Percentiles rank a stretch among this genome's conserved stretches.
phyloP scores from a whole-genome alignment of 2,329 filamentous ascomycete species.

The Cordyceps fumosorosea region DNA sequence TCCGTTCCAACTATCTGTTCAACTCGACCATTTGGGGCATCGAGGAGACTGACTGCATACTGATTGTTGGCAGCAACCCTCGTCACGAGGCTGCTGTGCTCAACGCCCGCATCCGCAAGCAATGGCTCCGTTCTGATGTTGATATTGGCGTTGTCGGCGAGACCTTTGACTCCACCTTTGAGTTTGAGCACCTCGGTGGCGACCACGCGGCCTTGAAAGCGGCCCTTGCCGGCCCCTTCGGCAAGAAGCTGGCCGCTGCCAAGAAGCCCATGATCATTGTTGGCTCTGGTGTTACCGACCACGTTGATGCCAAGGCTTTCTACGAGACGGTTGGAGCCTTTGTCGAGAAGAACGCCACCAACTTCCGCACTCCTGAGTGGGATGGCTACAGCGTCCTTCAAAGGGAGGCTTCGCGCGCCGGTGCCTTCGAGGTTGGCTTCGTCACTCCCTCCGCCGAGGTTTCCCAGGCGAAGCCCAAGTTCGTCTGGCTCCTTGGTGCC shows the following conservation, averaged over 20 bases:
- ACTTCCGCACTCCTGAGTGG: constrained; percentile 86
- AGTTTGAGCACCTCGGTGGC: constrained; percentile 82
- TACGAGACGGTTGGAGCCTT: constrained; percentile 88
- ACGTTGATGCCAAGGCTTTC: constrained; percentile 83
- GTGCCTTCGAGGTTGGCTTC: constrained; percentile 94
- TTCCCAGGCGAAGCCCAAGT: constrained; percentile 81
- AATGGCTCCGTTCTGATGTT: constrained; percentile 92
- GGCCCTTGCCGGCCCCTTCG: constrained; percentile 78
- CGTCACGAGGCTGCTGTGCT: constrained; percentile 91
- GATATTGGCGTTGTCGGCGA: constrained; percentile 89
- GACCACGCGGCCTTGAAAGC: constrained; percentile 77
- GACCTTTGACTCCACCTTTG: constrained; percentile 88
- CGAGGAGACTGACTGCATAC: constrained; percentile 86
- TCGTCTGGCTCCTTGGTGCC: constrained; percentile 92
- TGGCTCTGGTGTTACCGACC: constrained; percentile 86
- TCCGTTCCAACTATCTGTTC: constrained; percentile 92
- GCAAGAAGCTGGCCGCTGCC: constrained; percentile 82
- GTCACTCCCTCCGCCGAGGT: constrained; percentile 76
- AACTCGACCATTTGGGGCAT: constrained; percentile 93
- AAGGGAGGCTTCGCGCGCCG: constrained; percentile 82
- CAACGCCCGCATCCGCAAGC: constrained; percentile 95
- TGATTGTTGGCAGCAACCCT: constrained; percentile 91
- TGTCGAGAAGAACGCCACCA: constrained; percentile 85
- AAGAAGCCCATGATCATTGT: constrained; percentile 96
- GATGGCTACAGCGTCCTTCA: constrained; percentile 97